These are phyloP conservation scores for Metschnikowia koreensis DNA, from an alignment of 805 yeast species.

Conservation along the genomic window DNA sequence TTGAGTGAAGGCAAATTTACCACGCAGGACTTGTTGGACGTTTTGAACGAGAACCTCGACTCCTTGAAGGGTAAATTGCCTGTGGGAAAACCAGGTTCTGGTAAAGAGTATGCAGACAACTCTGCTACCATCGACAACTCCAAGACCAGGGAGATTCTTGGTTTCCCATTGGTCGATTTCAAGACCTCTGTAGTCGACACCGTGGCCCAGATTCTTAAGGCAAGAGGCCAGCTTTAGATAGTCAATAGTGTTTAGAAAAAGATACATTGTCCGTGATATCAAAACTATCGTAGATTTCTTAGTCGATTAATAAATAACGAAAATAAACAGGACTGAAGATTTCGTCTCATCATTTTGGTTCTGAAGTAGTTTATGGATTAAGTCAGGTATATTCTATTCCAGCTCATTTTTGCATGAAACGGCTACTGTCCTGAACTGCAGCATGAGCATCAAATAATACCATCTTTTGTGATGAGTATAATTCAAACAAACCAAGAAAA, in stretches of 20 bases:
- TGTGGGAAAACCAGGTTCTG: constrained; percentile 39
- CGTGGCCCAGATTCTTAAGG: constrained; percentile 34
- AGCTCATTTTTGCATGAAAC: no score
- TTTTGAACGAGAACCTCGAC: constrained; percentile 36
- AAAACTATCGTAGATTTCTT: no score
- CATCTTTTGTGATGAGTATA: no score
- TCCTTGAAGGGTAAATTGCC: constrained; percentile 45
- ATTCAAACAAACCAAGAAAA: no score
- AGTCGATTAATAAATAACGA: no score
- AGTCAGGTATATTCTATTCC: no score
- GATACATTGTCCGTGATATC: no score
- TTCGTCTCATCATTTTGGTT: no score
- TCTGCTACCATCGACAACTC: constrained; percentile 31
- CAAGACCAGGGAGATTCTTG: constrained; percentile 37
- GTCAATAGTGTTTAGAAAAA: background rate
- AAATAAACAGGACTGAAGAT: no score
- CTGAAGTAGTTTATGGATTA: no score
- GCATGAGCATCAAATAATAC: no score
- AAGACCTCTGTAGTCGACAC: constrained; percentile 43
- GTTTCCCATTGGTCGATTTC: constrained; percentile 38
- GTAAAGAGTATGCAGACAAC: constrained; percentile 18
- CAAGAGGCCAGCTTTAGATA: constrained; percentile 1
- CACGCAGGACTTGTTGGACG: constrained; percentile 32
- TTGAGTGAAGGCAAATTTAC: constrained; percentile 23
- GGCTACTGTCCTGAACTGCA: no score